phyloP scores from a whole-genome alignment of 2,329 filamentous ascomycete species.

The Mycosphaerella arachidis region DNA sequence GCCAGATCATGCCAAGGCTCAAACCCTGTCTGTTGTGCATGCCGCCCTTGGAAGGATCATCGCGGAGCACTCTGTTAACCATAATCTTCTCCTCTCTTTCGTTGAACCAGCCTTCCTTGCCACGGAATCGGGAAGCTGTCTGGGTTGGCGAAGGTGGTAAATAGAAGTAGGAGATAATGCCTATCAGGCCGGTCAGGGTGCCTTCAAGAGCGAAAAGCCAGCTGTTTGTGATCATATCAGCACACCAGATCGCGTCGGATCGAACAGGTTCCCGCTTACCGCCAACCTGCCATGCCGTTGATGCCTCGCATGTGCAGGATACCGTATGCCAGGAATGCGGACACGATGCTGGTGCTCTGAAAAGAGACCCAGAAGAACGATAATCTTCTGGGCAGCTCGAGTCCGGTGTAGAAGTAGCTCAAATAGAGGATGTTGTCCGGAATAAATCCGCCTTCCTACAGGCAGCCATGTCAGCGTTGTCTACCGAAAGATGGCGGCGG shows the following conservation, averaged over 20 bases:
- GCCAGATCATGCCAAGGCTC: conserved; percentile 46
- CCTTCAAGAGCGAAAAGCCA: conserved; percentile 60
- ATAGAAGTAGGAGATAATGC: conserved; percentile 50
- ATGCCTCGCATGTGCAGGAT: conserved; percentile 42
- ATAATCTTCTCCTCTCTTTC: conserved; percentile 60
- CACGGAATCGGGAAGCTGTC: conserved; percentile 58
- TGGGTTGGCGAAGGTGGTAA: conserved; percentile 59
- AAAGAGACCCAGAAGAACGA: conserved; percentile 67
- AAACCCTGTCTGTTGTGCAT: conserved; percentile 57
- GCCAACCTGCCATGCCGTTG: conserved; percentile 50
- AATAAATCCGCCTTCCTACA: conserved; percentile 46
- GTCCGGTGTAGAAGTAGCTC: conserved; percentile 67
- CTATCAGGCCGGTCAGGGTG: conserved; percentile 50
- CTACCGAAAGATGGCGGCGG: neutral
- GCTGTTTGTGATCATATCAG: conserved; percentile 12
- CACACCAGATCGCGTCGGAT: conserved; percentile 48
- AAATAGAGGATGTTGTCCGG: conserved; percentile 57
- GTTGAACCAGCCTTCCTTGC: conserved; percentile 58
- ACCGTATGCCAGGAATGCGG: conserved; percentile 55
- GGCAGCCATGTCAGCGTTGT: neutral
- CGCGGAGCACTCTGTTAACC: conserved; percentile 58
- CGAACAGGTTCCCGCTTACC: conserved; percentile 38
- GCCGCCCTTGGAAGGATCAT: conserved; percentile 58
- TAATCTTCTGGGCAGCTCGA: conserved; percentile 65
- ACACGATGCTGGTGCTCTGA: conserved; percentile 52